Base-by-base conservation (phyloP, 2,329 filamentous ascomycete genomes). In the Aspergillus sp. region DNA sequence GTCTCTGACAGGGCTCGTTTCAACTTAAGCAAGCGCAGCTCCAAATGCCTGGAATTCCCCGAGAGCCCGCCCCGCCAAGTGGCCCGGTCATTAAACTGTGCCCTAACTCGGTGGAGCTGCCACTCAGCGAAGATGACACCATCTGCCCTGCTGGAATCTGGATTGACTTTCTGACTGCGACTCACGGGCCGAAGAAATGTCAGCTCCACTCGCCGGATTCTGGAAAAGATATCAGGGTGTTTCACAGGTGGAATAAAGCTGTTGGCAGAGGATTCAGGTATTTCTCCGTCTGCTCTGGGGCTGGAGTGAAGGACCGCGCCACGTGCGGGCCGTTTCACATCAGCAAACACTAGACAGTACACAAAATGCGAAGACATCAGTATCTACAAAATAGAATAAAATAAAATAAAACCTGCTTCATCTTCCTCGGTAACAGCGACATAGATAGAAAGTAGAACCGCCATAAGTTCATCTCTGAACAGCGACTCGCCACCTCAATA, bases 1-100 rank as follows among this genome's bases (percentile, higher is more conserved):
- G 58, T 63, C 62, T 70, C 66, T 54, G 68, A 72, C 70, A 62
- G 33, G 52, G 57, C 43, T 51, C 55, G 70, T 72, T 71, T 71
- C 70, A 71, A 57, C 40, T 49, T 55, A 44, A 49, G 54, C 8
- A 54, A 56, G 52, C 56, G 56, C 48, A 58, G 27, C 37, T 17
- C 15, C 45, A 47, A 21, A 21, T 21, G 21, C 21, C 4, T 1
- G 21, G 21, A 21, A 27, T 33, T 47, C 59, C 46, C 43, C 59
- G 48, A 40, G 35, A 55, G 58, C 58, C 63, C 58, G 54, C 51
- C 52, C 41, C 64, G 60, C 59, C 66, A 64, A 64, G 62, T 33
- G 39, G 23, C 43, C 45, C 55, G 48, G 39, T 52, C 53, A 62
- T 59, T 59, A 57, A 57, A 53, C 55, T 39, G 19, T 33, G 31